phyloP scores from a whole-genome alignment of 345 rosid genomes.

The Physaria fendleri region DNA sequence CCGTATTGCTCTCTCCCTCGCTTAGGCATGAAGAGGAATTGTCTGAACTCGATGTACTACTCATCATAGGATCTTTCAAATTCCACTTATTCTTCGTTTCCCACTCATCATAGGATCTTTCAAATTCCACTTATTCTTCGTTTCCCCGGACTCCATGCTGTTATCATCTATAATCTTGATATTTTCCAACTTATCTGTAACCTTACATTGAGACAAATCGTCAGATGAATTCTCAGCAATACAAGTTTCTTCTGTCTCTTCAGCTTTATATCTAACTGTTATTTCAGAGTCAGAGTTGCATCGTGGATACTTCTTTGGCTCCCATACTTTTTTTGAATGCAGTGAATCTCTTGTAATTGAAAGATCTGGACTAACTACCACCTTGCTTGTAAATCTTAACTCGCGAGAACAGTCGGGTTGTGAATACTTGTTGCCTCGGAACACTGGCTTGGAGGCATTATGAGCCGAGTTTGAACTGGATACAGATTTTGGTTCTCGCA shows the following conservation, averaged over 20 bases:
- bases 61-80: constrained; percentile 37
- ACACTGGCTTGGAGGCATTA: constrained; percentile 60
- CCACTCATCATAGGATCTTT: constrained; percentile 40
- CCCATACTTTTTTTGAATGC: constrained; percentile 72
- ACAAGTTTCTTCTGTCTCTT: constrained; percentile 30
- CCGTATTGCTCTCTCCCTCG: constrained; percentile 81
- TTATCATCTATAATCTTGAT: constrained; percentile 29
- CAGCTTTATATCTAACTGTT: constrained; percentile 34
- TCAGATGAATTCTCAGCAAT: constrained; percentile 20
- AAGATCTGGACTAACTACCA: constrained; percentile 20
- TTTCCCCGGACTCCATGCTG: constrained; percentile 16
- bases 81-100: constrained; percentile 26
- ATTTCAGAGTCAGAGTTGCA: constrained; percentile 60
- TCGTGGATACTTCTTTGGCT: constrained; percentile 51
- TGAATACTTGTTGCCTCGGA: constrained; percentile 51
- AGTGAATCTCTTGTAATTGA: constrained; percentile 37
- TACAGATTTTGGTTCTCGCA: constrained; percentile 43
- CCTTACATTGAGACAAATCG: constrained; percentile 12
- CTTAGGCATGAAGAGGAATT: constrained; percentile 85
- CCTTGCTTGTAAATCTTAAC: constrained; percentile 52
- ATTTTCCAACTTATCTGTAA: constrained; percentile 10
- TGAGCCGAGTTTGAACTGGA: constrained; percentile 43
- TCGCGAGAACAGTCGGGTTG: constrained; percentile 49
- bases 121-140: constrained; percentile 28
- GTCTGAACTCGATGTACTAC: constrained; percentile 66